A percentile compares a stretch with the other conserved stretches of the same genome.
Evolutionary conservation across 371 early-diverging fungal genomes (phyloP).

Genomic region (Mortierella sp.): DNA sequence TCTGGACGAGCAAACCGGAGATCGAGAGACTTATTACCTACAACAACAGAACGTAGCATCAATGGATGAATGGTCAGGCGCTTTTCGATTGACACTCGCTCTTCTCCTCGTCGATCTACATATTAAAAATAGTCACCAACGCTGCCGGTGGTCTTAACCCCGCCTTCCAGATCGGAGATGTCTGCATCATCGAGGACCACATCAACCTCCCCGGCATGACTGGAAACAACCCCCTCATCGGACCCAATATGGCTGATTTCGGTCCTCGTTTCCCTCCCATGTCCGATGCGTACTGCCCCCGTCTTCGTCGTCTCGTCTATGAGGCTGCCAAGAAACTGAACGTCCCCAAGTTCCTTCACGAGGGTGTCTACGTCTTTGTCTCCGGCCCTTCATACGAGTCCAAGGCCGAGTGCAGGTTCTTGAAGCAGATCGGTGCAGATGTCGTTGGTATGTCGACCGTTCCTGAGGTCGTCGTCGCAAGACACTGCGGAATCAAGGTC

Average conservation of each 20-base stretch:
- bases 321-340: conserved; percentile 68
- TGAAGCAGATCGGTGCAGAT: conserved; percentile 84
- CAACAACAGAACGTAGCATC: no score
- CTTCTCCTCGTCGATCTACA: no score
- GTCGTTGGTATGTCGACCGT: conserved; percentile 97
- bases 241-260: conserved; percentile 85
- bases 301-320: conserved; percentile 78
- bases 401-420: conserved; percentile 87
- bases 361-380: conserved; percentile 91
- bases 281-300: conserved; percentile 90
- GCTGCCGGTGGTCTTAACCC: conserved; percentile 93
- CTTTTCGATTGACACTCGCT: no score
- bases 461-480: conserved; percentile 94
- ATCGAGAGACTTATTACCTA: no score
- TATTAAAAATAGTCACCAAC: conserved; percentile 77
- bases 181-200: conserved; percentile 92
- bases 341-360: conserved; percentile 65
- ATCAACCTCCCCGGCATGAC: conserved; percentile 86
- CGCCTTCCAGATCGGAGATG: conserved; percentile 85
- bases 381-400: conserved; percentile 94
- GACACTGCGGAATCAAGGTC: conserved; percentile 90
- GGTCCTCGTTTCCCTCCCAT: conserved; percentile 95
- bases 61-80: no score
- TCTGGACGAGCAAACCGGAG: no score
- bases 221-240: conserved; percentile 86